These are phyloP conservation scores for Phytophthora europaea DNA, from an alignment of 352 stramenopile genomes.

Conservation along the genomic window DNA sequence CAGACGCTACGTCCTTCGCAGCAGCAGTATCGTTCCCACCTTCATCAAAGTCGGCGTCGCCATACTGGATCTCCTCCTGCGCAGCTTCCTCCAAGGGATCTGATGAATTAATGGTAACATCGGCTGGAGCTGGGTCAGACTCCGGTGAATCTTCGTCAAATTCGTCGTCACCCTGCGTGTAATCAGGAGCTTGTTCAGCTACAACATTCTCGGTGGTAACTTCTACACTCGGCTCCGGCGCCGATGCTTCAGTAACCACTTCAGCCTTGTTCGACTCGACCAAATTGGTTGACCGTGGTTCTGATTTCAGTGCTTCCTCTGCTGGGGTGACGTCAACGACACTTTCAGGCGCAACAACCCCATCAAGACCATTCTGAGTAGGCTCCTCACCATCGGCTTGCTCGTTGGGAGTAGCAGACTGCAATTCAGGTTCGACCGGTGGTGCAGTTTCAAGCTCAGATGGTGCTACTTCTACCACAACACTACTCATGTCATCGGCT, in stretches of 20 bases:
- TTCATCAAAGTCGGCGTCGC: constrained; percentile 29
- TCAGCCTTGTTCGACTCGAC: constrained; percentile 5
- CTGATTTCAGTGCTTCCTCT: neutral
- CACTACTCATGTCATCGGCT: neutral
- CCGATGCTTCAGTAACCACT: neutral
- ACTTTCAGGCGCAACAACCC: neutral
- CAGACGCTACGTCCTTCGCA: neutral
- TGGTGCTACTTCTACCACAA: neutral
- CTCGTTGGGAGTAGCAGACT: neutral
- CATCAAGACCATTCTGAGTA: constrained; percentile 7
- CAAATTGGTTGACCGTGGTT: neutral
- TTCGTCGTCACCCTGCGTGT: constrained; percentile 1
- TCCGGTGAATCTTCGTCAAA: constrained; percentile 10
- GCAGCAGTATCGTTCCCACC: constrained; percentile 12
- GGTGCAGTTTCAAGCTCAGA: constrained; percentile 3
- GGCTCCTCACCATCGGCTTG: neutral
- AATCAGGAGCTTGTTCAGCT: constrained; percentile 2
- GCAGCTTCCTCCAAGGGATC: constrained; percentile 7
- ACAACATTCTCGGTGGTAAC: neutral
- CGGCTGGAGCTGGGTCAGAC: neutral
- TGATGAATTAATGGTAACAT: neutral
- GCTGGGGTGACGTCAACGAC: neutral
- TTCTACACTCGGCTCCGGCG: neutral
- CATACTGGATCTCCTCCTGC: constrained; percentile 25
- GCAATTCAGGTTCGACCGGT: constrained; percentile 2